Evolutionary conservation across 2,329 filamentous ascomycete genomes (phyloP).

Genomic region (Paecilomyces fulvus): DNA sequence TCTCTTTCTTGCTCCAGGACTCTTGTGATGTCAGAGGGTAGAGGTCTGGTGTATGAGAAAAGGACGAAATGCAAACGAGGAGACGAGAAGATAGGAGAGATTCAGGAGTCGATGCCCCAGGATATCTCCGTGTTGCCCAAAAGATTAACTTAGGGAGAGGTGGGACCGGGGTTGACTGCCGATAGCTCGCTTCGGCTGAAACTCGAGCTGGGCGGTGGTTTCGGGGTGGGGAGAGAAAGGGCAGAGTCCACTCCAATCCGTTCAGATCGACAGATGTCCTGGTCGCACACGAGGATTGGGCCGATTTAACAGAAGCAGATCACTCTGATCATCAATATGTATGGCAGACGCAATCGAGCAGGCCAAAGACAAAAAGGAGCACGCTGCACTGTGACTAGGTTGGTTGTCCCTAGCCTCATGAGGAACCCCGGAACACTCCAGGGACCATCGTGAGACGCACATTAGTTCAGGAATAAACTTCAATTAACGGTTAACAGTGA

Average conservation of each 20-base stretch:
- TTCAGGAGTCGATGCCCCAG: not conserved
- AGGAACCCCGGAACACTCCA: not conserved
- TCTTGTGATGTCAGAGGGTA: not conserved
- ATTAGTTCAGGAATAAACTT: not conserved
- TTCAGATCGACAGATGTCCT: not conserved
- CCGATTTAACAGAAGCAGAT: not conserved
- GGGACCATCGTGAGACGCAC: not conserved
- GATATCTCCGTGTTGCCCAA: not conserved
- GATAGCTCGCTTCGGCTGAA: slow-evolving; percentile 1
- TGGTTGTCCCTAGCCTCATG: not conserved
- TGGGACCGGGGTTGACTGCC: not conserved
- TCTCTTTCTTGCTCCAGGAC: not conserved
- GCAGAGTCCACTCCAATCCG: not conserved
- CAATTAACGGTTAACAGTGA: not conserved
- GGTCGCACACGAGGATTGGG: not conserved
- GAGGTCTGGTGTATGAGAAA: not conserved
- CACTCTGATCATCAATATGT: not conserved
- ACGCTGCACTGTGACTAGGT: not conserved
- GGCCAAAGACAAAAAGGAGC: not conserved
- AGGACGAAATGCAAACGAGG: not conserved
- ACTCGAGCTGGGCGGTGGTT: not conserved
- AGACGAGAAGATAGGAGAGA: not conserved
- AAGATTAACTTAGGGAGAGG: not conserved
- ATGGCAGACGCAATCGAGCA: not conserved
- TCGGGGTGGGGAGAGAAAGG: not conserved